phyloP scores from a whole-genome alignment of 176 grass and related monocot genomes.

The Rhynchospora tenuis region DNA sequence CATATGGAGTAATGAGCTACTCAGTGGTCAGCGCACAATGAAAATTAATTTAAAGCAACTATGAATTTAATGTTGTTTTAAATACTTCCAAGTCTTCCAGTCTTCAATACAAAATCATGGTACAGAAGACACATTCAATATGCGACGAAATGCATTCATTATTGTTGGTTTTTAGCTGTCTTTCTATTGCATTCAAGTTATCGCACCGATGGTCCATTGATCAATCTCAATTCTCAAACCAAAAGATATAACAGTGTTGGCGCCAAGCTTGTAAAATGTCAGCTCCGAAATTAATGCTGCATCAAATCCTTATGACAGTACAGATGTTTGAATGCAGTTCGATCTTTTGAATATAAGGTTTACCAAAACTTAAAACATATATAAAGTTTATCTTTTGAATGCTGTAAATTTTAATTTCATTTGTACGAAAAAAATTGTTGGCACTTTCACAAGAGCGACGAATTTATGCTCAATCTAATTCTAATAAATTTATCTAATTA shows the following conservation, averaged over 20 bases:
- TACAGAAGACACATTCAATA: constrained; percentile 6
- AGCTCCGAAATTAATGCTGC: neutral
- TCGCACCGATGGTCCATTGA: neutral
- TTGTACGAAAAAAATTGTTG: no score
- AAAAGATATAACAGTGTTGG: neutral
- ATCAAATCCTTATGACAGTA: neutral
- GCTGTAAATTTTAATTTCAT: no score
- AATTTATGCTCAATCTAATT: no score
- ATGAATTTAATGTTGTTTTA: no score
- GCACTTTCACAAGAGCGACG: no score
- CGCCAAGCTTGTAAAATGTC: neutral
- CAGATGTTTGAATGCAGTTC: neutral
- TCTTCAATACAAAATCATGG: neutral
- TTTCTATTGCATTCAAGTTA: neutral
- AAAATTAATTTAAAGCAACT: neutral
- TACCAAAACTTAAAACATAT: no score
- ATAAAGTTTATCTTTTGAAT: no score
- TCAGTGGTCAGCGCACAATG: neutral
- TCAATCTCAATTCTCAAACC: no score
- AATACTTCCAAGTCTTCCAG: no score
- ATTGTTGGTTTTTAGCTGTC: neutral
- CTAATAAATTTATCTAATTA: no score
- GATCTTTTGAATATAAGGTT: no score
- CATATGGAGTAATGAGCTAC: neutral
- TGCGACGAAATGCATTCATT: neutral